These are phyloP conservation scores for Neonectria magnoliae DNA, from an alignment of 2,329 filamentous ascomycete species.

Conservation along the genomic window DNA sequence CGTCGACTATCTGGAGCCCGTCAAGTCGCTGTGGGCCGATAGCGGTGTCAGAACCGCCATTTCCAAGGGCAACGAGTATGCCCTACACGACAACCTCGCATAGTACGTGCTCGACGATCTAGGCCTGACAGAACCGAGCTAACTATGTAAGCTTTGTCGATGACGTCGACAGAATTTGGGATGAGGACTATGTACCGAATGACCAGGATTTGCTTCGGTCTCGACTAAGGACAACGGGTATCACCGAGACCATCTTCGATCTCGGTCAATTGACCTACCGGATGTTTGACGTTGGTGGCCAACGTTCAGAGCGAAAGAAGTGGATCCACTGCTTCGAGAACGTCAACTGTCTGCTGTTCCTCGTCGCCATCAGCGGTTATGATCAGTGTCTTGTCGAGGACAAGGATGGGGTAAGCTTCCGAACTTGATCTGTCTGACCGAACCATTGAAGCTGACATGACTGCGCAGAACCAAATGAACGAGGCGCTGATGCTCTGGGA, in stretches of 20 bases:
- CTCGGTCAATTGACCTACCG: constrained; percentile 91
- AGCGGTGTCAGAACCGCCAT: constrained; percentile 87
- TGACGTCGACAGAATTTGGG: constrained; percentile 79
- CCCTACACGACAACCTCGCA: constrained; percentile 91
- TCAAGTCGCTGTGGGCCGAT: constrained; percentile 87
- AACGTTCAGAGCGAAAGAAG: constrained; percentile 93
- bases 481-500: constrained; percentile 89
- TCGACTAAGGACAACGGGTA: constrained; percentile 90
- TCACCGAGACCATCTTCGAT: constrained; percentile 94
- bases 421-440: neutral
- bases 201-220: constrained; percentile 96
- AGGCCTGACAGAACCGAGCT: constrained; percentile 28
- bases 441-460: constrained; percentile 21
- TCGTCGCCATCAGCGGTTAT: constrained; percentile 95
- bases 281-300: constrained; percentile 96
- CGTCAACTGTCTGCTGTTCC: constrained; percentile 89
- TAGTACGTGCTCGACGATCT: constrained; percentile 71
- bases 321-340: constrained; percentile 98
- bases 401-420: constrained; percentile 82
- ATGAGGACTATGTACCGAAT: constrained; percentile 82
- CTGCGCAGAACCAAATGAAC: constrained; percentile 84
- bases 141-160: constrained; percentile 76
- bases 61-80: constrained; percentile 93
- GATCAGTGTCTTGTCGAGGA: constrained; percentile 97
- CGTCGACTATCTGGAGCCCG: constrained; percentile 78